A percentile compares a stretch with the other conserved stretches of the same genome.
These are phyloP conservation scores for Lecanicillium sp. DNA, from an alignment of 2,329 filamentous ascomycete species.

Conservation along the genomic window DNA sequence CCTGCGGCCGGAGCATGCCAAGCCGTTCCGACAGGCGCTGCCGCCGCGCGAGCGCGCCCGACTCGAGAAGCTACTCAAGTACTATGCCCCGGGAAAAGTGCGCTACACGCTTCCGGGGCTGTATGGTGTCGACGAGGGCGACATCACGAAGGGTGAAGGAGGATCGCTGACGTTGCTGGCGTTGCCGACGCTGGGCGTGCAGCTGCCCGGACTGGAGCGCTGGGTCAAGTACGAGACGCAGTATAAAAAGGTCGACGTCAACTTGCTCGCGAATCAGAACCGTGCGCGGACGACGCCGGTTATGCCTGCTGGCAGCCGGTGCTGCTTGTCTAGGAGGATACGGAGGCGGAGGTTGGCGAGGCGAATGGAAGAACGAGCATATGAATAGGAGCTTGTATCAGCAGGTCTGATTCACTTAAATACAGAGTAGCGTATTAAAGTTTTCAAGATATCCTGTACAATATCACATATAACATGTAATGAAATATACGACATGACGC, in stretches of 20 bases:
- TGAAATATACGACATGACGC: no score
- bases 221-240: conserved; percentile 43
- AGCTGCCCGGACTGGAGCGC: conserved; percentile 36
- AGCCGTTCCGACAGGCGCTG: conserved; percentile 40
- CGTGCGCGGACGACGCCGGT: neutral
- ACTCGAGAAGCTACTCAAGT: conserved; percentile 36
- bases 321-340: conserved; percentile 1
- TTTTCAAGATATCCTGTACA: no score
- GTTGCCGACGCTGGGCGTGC: conserved; percentile 43
- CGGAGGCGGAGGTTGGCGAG: neutral
- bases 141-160: neutral
- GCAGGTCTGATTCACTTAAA: no score
- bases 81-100: conserved; percentile 46
- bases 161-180: conserved; percentile 35
- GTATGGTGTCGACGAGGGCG: conserved; percentile 32
- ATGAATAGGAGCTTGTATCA: neutral
- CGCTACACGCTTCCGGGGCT: conserved; percentile 49
- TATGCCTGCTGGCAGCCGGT: neutral
- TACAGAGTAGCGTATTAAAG: no score
- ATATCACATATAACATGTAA: no score
- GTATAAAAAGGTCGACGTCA: conserved; percentile 41
- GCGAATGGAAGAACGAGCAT: neutral
- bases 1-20: conserved; percentile 34
- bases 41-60: conserved; percentile 18
- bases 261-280: conserved; percentile 22